Conservation (phyloP, 345 rosid species). For the Rhizophora apiculata region DNA sequence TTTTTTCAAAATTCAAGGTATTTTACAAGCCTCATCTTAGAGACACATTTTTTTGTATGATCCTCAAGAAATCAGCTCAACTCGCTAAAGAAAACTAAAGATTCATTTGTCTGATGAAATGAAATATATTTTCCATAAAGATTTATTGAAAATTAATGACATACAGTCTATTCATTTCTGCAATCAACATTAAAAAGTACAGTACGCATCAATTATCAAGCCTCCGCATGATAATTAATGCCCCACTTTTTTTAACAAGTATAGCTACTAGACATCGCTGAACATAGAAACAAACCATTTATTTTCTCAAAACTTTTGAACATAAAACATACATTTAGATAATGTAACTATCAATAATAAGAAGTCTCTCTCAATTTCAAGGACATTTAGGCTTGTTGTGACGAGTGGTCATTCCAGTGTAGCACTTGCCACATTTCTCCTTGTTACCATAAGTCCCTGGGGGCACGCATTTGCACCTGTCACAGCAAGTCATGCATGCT, state of each 20-base stretch:
- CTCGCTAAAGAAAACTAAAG: background rate
- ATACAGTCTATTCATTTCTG: background rate
- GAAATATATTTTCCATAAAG: too few relatives aligned
- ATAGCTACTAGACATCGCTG: background rate
- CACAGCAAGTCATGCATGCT: constrained; percentile 21
- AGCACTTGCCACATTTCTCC: constrained; percentile 20
- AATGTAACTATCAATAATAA: too few relatives aligned
- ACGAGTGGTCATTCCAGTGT: constrained; percentile 18
- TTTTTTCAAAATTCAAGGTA: too few relatives aligned
- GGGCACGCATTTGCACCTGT: constrained; percentile 24
- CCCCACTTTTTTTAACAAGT: background rate
- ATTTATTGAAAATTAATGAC: background rate
- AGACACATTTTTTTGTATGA: too few relatives aligned
- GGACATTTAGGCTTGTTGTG: constrained; percentile 20
- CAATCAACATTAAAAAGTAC: background rate
- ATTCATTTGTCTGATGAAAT: too few relatives aligned
- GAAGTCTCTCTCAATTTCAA: background rate
- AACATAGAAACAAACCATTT: background rate
- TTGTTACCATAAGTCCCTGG: constrained; percentile 21
- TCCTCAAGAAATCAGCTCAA: too few relatives aligned
- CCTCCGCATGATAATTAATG: too few relatives aligned
- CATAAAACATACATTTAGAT: background rate
- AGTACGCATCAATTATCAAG: background rate
- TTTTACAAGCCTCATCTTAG: too few relatives aligned
- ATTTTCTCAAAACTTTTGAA: background rate